Percentiles rank a stretch among this genome's conserved stretches.
These are phyloP conservation scores for carrot (Daucus carota) DNA, from an alignment of 129 eudicot genomes.

Conservation along the genomic window DH1_v3.0 NC_030381.2:26585001-26585500, in stretches of 20 bases:
- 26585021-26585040: not conserved
- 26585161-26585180: no score
- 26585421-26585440: not conserved
- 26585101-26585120: not conserved
- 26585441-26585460: not conserved
- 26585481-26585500: not conserved
- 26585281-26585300: not conserved
- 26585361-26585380: not conserved
- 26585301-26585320: not conserved
- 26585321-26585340: not conserved
- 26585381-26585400: not conserved
- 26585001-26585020: not conserved
- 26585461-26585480: not conserved
- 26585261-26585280: not conserved
- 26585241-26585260: not conserved
- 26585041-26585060: no score
- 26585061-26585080: not conserved
- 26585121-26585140: not conserved
- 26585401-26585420: no score
- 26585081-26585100: not conserved
- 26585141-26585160: no score
- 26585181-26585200: not conserved
- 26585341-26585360: not conserved
- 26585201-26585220: not conserved
- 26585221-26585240: not conserved